Conservation (phyloP, 176 grass and related monocot genomes). For the Ampelocalamus luodianensis region DNA sequence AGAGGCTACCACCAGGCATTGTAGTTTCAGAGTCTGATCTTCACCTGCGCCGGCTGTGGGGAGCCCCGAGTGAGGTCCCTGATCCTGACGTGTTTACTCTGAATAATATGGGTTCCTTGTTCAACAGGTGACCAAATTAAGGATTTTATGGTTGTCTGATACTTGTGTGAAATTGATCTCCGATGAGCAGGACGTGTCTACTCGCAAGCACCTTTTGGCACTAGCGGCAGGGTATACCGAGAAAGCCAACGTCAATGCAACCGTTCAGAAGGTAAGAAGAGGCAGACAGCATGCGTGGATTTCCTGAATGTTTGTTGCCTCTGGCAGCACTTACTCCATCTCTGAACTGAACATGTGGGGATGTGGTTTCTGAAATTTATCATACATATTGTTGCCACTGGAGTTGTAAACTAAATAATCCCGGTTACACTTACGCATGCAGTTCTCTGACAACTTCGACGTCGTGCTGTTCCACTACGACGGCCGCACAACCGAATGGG, state of each 20-base stretch:
- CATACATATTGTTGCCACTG: neutral
- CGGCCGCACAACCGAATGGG: neutral
- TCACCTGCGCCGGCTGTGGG: conserved; percentile 60
- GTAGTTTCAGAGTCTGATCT: conserved; percentile 47
- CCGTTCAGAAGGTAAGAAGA: conserved; percentile 37
- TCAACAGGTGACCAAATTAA: too few species aligned
- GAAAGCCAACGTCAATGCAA: conserved; percentile 40
- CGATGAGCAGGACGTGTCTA: neutral
- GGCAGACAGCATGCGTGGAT: neutral
- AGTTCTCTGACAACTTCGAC: conserved; percentile 27
- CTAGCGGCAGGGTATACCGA: conserved; percentile 25
- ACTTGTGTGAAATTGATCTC: neutral
- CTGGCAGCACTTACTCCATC: neutral
- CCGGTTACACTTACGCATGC: neutral
- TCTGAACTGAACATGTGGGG: neutral
- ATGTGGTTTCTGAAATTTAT: too few species aligned
- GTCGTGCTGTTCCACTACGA: conserved; percentile 57
- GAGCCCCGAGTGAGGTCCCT: conserved; percentile 48
- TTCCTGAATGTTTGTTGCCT: neutral
- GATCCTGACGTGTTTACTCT: neutral
- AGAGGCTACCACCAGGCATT: conserved; percentile 55
- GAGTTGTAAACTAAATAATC: neutral
- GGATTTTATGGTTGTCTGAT: too few species aligned
- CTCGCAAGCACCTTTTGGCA: conserved; percentile 33
- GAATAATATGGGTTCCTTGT: too few species aligned